Percentiles rank a stretch among this genome's conserved stretches.
Conservation (phyloP, 2,329 filamentous ascomycete genomes). For the Penicillium sp. region DNA sequence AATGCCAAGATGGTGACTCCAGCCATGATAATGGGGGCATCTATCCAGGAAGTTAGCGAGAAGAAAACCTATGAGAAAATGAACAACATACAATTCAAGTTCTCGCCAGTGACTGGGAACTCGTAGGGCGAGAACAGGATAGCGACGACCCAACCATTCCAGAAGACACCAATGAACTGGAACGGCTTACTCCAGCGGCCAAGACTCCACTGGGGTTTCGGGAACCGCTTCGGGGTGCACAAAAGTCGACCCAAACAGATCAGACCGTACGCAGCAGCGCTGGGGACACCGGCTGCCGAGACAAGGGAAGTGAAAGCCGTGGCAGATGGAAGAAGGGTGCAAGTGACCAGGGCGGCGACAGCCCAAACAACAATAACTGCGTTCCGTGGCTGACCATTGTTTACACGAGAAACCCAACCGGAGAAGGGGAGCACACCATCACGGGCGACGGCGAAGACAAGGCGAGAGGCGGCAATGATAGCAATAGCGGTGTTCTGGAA, state of each 20-base stretch:
- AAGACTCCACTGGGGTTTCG: conserved; percentile 44
- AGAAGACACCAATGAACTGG: conserved; percentile 50
- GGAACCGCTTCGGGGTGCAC: conserved; percentile 45
- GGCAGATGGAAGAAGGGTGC: conserved; percentile 58
- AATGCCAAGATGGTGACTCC: conserved; percentile 51
- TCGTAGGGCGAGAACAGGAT: conserved; percentile 49
- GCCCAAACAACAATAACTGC: conserved; percentile 60
- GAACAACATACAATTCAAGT: conserved; percentile 45
- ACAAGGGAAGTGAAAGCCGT: conserved; percentile 57
- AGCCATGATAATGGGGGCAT: conserved; percentile 54
- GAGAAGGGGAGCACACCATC: conserved; percentile 63
- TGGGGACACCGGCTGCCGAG: conserved; percentile 54
- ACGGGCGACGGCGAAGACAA: conserved; percentile 63
- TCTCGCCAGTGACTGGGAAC: conserved; percentile 48
- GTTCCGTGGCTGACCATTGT: conserved; percentile 59
- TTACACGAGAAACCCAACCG: conserved; percentile 56
- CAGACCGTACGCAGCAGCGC: conserved; percentile 53
- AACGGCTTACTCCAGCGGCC: conserved; percentile 50
- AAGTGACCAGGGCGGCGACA: conserved; percentile 56
- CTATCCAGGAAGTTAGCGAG: conserved; percentile 24
- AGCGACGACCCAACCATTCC: conserved; percentile 54
- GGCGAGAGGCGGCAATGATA: conserved; percentile 59
- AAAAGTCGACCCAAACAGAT: conserved; percentile 52
- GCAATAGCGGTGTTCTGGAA: conserved; percentile 58
- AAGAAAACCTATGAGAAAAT: not conserved